phyloP scores from a whole-genome alignment of 83 land plant species.

The Thuja plicata region DNA sequence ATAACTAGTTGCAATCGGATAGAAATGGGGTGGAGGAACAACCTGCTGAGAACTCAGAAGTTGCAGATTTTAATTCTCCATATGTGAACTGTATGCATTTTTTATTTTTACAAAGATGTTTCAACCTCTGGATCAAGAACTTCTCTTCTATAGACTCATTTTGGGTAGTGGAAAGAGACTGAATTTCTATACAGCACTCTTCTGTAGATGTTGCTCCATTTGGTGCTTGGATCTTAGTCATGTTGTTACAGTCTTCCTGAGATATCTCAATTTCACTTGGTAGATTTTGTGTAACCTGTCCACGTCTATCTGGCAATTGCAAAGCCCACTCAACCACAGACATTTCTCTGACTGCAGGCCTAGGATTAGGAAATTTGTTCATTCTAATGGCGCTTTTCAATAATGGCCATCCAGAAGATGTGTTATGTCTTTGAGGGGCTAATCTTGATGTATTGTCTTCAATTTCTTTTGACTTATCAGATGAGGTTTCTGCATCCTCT shows the following conservation, averaged over 20 bases:
- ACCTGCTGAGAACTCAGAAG: constrained; percentile 73
- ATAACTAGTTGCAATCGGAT: not conserved
- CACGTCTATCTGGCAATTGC: constrained; percentile 42
- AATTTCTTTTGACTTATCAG: constrained; percentile 17
- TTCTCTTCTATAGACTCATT: not conserved
- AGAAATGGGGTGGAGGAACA: not conserved
- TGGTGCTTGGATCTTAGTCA: not conserved
- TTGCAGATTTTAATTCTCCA: constrained; percentile 54
- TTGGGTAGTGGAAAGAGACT: constrained; percentile 1
- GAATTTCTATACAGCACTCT: constrained; percentile 21
- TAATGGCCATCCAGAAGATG: constrained; percentile 55
- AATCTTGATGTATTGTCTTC: not conserved
- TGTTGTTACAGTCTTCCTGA: not conserved
- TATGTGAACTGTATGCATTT: constrained; percentile 38
- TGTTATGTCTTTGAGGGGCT: not conserved
- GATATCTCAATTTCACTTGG: constrained; percentile 8
- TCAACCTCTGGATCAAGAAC: constrained; percentile 18
- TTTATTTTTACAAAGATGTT: constrained; percentile 13
- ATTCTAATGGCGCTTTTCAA: constrained; percentile 29
- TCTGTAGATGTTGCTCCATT: constrained; percentile 9
- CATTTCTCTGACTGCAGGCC: constrained; percentile 27
- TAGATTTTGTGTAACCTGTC: constrained; percentile 19
- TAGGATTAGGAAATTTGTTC: constrained; percentile 11
- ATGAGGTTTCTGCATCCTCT: constrained; percentile 21
- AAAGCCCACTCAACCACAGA: constrained; percentile 72